Evolutionary conservation across 768 basidiomycete species (phyloP), one percentile per base, ranked within the genome.

Genomic region (Hemileccinum rubropunctum): DNA sequence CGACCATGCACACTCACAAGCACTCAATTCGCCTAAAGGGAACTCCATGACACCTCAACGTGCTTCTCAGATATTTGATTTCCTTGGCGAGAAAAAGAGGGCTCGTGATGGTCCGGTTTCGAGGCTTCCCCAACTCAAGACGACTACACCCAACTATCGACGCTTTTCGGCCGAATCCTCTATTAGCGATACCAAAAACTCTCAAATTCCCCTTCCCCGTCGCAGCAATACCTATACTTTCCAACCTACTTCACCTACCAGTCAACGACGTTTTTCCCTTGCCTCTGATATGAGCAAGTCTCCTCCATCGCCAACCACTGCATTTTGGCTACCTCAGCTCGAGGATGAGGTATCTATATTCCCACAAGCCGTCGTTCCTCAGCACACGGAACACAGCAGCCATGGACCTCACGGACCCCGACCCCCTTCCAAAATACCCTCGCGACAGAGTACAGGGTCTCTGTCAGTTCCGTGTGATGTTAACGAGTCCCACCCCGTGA

Each of bases 11-110:
- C 47, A 51, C 51, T 41, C 49, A 36, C 45, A 59, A 58, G 35
- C 46, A 42, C 42, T 44, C 44, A 39, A 59, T 36, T 50, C 57
- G 30, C 71, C 75, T 12, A 72, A 76, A 53, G 59, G 64, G 21
- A 72, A 76, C 35, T 72, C 78, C 5, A 71, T 68, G 48, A 83
- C 81, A 21, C 80, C 84, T 13, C 81, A 80, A 55, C 77, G 85
- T 28, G 88, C 88, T 18, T 84, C 88, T 3, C 82, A 89, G 54
- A 76, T 91, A 17, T 91, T 91, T 51, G 80, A 75, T 5, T 91
- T 91, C 67, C 68, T 91, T 42, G 79, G 79, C 20, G 73, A 77
- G 32, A 74, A 71, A 45, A 54, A 78, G 70, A 64, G 73, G 71
- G 51, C 51, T 4, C 48, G 61, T 14, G 62, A 73, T 36, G 73